Evolutionary conservation across 2,329 filamentous ascomycete genomes (phyloP), one percentile per base, ranked within the genome.

Genomic region (Bipolaris sorokiniana): DNA sequence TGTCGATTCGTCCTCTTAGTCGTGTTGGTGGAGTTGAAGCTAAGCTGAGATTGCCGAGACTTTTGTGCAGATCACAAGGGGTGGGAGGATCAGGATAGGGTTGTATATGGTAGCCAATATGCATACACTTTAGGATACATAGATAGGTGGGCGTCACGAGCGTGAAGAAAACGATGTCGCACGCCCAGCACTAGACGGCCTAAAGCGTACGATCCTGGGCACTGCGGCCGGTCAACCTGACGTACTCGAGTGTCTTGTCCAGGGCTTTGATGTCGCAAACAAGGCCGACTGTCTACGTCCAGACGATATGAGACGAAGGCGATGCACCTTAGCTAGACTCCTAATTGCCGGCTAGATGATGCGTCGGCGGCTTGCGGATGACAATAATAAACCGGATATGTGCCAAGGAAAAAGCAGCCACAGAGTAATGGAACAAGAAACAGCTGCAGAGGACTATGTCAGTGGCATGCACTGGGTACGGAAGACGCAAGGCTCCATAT

Each of bases 21-120:
- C 37, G 31, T 45, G 23, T 45, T 15, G 50, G 45, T 40, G 37
- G 40, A 23, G 36, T 49, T 31, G 42, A 53, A 18, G 26, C 42
- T 15, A 31, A 41, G 50, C 18, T 26, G 10, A 49, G 41, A 49
- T 47, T 53, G 56, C 54, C 51, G 34, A 59, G 53, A 33, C 28
- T 48, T 44, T 38, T 10, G 16, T 37, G 42, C 11, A 57, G 54
- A 56, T 47, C 33, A 23, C 48, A 36, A 37, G 47, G 16, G 28
- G 10, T 31, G 10, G 28, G 28, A 31, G 44, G 16, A 48, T 51
- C 53, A 65, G 59, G 55, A 42, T 47, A 13, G 55, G 56, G 55
- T 46, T 38, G 41, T 58, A 26, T 40, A 57, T 56, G 55, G 36
- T 47, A 49, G 20, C 54, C 59, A 59, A 56, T 59, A 51, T 60